A percentile compares a stretch with the other conserved stretches of the same genome.
Evolutionary conservation across 202 grass and related monocot genomes (phyloP).

Genomic region (Cymbopogon flexuosus): DNA sequence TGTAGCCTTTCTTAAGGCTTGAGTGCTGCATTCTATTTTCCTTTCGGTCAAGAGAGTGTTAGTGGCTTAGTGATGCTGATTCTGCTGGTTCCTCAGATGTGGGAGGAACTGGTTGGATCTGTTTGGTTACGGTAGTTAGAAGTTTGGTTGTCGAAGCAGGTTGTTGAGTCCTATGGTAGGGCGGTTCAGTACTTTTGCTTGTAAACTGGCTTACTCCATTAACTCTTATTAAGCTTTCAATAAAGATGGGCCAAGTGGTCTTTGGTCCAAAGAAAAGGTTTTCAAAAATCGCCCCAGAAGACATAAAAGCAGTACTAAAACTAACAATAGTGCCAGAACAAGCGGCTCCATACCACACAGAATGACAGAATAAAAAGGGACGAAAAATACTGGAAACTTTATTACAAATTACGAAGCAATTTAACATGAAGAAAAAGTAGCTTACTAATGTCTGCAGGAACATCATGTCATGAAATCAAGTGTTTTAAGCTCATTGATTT

Average conservation of each 20-base stretch:
- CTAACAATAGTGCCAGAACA: conserved; percentile 2
- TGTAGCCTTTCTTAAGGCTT: background rate
- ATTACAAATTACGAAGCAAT: conserved; percentile 13
- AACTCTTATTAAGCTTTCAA: background rate
- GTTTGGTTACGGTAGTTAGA: background rate
- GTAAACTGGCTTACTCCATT: background rate
- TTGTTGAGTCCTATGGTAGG: background rate
- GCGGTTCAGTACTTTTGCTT: background rate
- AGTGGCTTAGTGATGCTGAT: background rate
- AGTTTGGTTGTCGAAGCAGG: background rate
- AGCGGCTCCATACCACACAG: background rate
- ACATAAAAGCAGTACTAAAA: conserved; percentile 3
- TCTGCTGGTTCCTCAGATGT: background rate
- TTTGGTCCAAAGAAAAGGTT: conserved; percentile 10
- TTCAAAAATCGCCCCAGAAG: background rate
- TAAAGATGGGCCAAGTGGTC: background rate
- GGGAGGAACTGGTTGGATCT: background rate
- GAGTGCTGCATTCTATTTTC: background rate
- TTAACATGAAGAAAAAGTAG: background rate
- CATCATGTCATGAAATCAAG: conserved; percentile 26
- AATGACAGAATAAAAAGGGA: background rate
- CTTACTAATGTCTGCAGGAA: background rate
- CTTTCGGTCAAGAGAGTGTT: background rate
- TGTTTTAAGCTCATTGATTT: conserved; percentile 9
- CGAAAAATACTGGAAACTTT: background rate